phyloP scores from a whole-genome alignment of 352 stramenopile species.

The Chrysophaeum taylorii region DNA sequence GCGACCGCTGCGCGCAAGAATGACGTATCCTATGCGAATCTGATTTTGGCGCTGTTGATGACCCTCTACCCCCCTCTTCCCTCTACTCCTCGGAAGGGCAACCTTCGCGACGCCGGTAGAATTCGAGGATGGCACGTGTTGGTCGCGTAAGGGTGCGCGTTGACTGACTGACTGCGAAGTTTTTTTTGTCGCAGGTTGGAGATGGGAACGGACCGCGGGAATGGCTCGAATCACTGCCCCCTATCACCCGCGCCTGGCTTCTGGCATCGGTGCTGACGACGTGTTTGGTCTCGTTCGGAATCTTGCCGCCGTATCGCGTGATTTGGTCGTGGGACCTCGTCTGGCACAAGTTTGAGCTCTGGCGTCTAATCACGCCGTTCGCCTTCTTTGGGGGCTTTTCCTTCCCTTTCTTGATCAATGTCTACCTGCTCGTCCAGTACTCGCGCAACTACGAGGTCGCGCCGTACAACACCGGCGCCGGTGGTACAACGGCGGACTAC shows the following conservation, averaged over 20 bases:
- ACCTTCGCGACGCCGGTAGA: too few relatives aligned
- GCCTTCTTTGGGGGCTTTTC: conserved; percentile 70
- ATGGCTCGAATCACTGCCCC: background rate
- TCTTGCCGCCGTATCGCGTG: background rate
- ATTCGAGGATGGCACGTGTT: too few relatives aligned
- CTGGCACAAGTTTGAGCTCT: conserved; percentile 22
- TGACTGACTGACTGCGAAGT: too few relatives aligned
- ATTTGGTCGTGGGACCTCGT: background rate
- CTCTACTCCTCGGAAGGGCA: too few relatives aligned
- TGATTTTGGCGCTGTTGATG: too few relatives aligned
- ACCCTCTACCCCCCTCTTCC: too few relatives aligned
- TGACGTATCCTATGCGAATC: too few relatives aligned
- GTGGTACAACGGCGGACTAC: conserved; percentile 60
- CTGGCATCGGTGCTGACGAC: background rate
- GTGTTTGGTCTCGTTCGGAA: background rate
- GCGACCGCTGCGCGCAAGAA: too few relatives aligned
- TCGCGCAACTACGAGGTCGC: conserved; percentile 64
- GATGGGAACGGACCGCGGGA: background rate
- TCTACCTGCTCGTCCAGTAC: conserved; percentile 72
- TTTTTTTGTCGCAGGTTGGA: too few relatives aligned
- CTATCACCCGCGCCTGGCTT: conserved; percentile 2
- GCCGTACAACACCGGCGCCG: conserved; percentile 62
- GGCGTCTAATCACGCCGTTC: conserved; percentile 68
- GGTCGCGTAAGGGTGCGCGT: too few relatives aligned
- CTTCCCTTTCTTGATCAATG: conserved; percentile 74